Percentiles rank a stretch among this genome's conserved stretches.
phyloP scores from a whole-genome alignment of 257 asterid species.

The Primulina eburnea region DNA sequence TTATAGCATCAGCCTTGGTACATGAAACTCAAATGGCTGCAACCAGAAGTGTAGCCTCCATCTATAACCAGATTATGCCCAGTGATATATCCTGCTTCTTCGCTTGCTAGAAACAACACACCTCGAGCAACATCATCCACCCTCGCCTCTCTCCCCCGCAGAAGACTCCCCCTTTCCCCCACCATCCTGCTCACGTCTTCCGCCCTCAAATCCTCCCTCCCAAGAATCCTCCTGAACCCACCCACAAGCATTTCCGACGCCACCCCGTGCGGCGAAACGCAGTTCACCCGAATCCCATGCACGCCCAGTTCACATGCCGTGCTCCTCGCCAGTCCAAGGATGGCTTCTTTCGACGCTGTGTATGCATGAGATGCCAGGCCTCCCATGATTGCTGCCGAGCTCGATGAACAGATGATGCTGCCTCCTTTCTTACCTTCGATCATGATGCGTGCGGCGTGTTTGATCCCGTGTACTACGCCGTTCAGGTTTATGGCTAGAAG shows the following conservation, averaged over 20 bases:
- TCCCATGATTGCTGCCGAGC: slow-evolving; percentile 80
- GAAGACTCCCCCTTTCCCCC: slow-evolving; percentile 63
- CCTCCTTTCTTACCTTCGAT: slow-evolving; percentile 41
- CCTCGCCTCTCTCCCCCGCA: slow-evolving; percentile 62
- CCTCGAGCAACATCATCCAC: slow-evolving; percentile 65
- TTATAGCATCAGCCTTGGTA: slow-evolving; percentile 33
- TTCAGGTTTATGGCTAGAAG: slow-evolving; percentile 55
- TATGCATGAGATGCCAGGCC: slow-evolving; percentile 79
- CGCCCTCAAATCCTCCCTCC: slow-evolving; percentile 36
- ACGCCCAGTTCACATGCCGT: slow-evolving; percentile 76
- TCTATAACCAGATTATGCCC: slow-evolving; percentile 83
- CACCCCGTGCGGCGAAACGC: slow-evolving; percentile 79
- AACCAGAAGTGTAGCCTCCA: slow-evolving; percentile 74
- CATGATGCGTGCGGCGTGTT: slow-evolving; percentile 78
- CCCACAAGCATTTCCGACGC: slow-evolving; percentile 73
- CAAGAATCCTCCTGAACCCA: slow-evolving; percentile 45
- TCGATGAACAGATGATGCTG: slow-evolving; percentile 67
- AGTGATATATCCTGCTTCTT: slow-evolving; percentile 67
- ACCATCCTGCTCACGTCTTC: slow-evolving; percentile 63
- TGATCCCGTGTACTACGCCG: slow-evolving; percentile 74
- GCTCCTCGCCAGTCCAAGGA: slow-evolving; percentile 61
- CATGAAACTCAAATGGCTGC: slow-evolving; percentile 45
- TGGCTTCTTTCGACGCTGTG: slow-evolving; percentile 70
- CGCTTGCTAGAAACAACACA: slow-evolving; percentile 70
- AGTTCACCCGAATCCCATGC: slow-evolving; percentile 73